Evolutionary conservation across 2,329 filamentous ascomycete genomes (phyloP).

Genomic region (Trichoderma sp.): DNA sequence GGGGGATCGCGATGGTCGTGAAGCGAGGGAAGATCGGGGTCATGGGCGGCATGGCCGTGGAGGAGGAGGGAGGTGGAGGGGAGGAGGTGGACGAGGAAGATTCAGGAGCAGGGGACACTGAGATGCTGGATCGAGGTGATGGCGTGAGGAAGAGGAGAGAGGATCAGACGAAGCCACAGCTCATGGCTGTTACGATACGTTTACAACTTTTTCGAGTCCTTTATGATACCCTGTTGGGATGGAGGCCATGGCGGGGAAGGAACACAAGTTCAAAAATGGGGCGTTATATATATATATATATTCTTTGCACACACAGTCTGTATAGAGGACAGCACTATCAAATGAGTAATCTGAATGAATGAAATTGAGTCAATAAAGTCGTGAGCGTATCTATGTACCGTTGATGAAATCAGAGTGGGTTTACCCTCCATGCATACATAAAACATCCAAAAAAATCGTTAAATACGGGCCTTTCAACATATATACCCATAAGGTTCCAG

Average conservation of each 20-base stretch:
- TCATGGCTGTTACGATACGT: neutral
- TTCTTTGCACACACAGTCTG: neutral
- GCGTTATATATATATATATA: neutral
- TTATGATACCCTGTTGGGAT: conserved; percentile 15
- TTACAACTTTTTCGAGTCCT: neutral
- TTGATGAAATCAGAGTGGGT: conserved; percentile 12
- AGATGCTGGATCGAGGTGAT: neutral
- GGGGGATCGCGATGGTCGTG: conserved; percentile 25
- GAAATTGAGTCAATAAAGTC: conserved; percentile 13
- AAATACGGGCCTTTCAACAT: conserved; percentile 12
- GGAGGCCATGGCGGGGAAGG: neutral
- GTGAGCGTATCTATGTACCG: conserved; percentile 19
- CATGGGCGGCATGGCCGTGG: conserved; percentile 30
- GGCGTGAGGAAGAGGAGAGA: neutral
- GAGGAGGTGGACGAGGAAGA: conserved; percentile 40
- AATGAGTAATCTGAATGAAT: neutral
- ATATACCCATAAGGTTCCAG: conserved; percentile 12
- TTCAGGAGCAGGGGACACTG: conserved; percentile 37
- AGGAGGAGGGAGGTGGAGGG: conserved; percentile 26
- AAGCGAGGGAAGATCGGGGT: conserved; percentile 33
- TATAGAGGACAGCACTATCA: neutral
- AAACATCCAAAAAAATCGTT: conserved; percentile 18
- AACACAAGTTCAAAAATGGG: neutral
- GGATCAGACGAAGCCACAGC: neutral
- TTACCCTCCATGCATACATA: conserved; percentile 17